phyloP scores from a whole-genome alignment of 108 stramenopile species.

The Chaetoceros tenuissimus region DNA sequence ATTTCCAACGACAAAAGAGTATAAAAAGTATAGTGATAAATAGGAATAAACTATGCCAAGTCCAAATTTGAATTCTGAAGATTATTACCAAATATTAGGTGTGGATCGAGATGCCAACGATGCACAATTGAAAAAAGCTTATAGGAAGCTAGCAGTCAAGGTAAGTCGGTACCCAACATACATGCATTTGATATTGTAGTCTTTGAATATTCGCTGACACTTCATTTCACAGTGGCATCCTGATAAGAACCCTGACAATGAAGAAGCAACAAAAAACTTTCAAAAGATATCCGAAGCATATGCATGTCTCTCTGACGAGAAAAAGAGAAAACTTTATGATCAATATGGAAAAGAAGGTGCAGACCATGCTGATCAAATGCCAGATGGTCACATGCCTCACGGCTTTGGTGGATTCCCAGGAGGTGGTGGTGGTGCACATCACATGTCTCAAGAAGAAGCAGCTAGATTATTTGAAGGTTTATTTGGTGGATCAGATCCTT shows the following conservation, averaged over 20 bases:
- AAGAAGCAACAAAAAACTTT: constrained; percentile 79
- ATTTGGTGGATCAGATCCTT: constrained; percentile 83
- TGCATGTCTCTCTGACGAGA: constrained; percentile 62
- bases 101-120: constrained; percentile 60
- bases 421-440: constrained; percentile 36
- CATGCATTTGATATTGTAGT: not conserved
- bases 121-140: constrained; percentile 70
- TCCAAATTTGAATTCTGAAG: constrained; percentile 71
- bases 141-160: constrained; percentile 81
- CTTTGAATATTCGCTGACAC: not conserved
- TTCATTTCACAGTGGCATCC: constrained; percentile 60
- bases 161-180: constrained; percentile 21
- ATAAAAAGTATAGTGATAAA: too few species aligned
- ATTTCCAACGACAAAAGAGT: too few species aligned
- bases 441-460: constrained; percentile 80
- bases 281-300: constrained; percentile 85
- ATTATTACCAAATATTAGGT: constrained; percentile 83
- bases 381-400: constrained; percentile 26
- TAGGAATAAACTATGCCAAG: constrained; percentile 17
- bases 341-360: constrained; percentile 72
- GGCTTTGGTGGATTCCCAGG: constrained; percentile 31
- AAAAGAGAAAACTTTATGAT: constrained; percentile 82
- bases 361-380: constrained; percentile 43
- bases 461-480: constrained; percentile 61
- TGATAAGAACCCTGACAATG: constrained; percentile 78